Evolutionary conservation across 2,329 filamentous ascomycete genomes (phyloP), one percentile per base, ranked within the genome.

Genomic region (Lecanoromycetidae sp.): DNA sequence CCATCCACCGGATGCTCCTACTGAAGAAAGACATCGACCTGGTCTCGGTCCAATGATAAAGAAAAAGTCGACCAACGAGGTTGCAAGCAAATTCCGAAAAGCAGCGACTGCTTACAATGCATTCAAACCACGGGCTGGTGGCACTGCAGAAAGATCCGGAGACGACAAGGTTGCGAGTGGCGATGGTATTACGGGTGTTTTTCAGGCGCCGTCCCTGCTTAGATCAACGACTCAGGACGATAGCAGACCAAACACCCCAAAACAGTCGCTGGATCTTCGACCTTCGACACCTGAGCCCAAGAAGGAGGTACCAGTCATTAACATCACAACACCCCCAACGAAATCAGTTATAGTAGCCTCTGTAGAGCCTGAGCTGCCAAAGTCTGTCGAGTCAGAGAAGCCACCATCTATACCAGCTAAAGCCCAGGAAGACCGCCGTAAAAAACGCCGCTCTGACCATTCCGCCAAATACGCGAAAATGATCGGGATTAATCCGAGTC

Each of bases 31-130:
- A 25, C 69, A 73, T 54, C 71, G 85, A n/a, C 86, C 87, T 15
- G 87, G 87, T 1, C 72, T 94, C 5, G 87, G 87, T 0, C 86
- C 87, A 2, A 94, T 94, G 88, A 82, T 95, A 57, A 90, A 86
- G 64, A 86, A 85, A 60, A 77, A 76, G 52, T 81, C 79, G 1
- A 79, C 75, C 52, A 74, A 71, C n/a, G 81, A 91, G 48, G 72
- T 91, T 57, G 84, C 84, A 17, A 81, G 77, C 29, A 74, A 77
- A 5, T 77, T 95, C 52, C 84, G 84, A 66, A 93, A 87, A 63
- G 87, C 87, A 20, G 87, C 86, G 0, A 78, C 74, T 46, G 78
- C 82, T 20, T 81, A 80, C 9, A 74, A 67, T 46, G 75, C 76
- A 15, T 96, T 96, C 67, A 93, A 90, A 59, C 90, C 90, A 17